Evolutionary conservation across 2,329 filamentous ascomycete genomes (phyloP).

Genomic region (Arthrinium puccinioides): DNA sequence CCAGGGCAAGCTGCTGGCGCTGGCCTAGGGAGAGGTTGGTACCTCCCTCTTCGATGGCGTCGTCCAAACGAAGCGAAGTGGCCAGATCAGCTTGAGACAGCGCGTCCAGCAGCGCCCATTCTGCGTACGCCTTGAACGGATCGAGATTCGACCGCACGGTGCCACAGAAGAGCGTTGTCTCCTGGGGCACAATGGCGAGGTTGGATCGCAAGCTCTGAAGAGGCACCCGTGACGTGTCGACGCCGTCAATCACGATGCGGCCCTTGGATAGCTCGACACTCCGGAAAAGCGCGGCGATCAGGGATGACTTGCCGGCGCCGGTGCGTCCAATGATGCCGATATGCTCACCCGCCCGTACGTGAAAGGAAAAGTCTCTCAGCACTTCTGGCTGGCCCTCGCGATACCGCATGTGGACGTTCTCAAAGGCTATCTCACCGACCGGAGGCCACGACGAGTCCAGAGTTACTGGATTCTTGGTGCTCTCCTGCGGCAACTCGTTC

Average conservation of each 20-base stretch:
- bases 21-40: conserved; percentile 47
- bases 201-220: conserved; percentile 38
- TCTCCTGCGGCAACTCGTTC: conserved; percentile 54
- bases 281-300: conserved; percentile 50
- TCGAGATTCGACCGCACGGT: conserved; percentile 52
- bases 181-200: conserved; percentile 50
- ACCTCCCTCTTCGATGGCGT: conserved; percentile 39
- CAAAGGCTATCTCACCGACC: conserved; percentile 45
- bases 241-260: conserved; percentile 46
- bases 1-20: conserved; percentile 52
- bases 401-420: conserved; percentile 43
- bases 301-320: conserved; percentile 47
- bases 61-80: conserved; percentile 48
- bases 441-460: conserved; percentile 20
- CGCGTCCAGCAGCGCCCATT: conserved; percentile 33
- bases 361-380: conserved; percentile 29
- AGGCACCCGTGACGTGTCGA: conserved; percentile 42
- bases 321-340: conserved; percentile 39
- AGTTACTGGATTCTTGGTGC: conserved; percentile 39
- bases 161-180: conserved; percentile 49
- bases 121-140: not conserved
- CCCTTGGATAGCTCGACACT: conserved; percentile 51
- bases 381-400: conserved; percentile 39
- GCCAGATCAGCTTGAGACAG: conserved; percentile 42
- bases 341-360: conserved; percentile 33